Base-by-base conservation (phyloP, 1,284 basidiomycete species). In the Cronartium quercuum region DNA sequence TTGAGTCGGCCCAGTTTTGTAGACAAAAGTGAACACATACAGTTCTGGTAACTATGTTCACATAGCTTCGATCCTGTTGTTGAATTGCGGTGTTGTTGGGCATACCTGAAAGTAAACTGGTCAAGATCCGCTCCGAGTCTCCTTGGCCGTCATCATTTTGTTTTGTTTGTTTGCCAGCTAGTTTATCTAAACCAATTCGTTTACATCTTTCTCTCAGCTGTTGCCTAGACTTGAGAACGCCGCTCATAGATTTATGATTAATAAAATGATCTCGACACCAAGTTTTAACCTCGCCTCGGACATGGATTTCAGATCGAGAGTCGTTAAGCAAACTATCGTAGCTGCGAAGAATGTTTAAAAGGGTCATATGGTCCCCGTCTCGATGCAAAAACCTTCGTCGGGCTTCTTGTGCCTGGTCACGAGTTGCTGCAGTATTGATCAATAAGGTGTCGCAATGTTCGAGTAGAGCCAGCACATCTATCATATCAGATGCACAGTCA, bases 201-300 rank as follows among this genome's bases (percentile, higher is more conserved):
- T 78, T 75, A 21, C 77, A 78, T 24, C 79, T 65, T 66, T 81
- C 79, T 41, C 74, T 40, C n/a, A 81, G 44, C 76, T 81, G 81
- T 60, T 78, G 77, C 60, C 78, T 70, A 40, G 78, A 77, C 35
- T 80, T 79, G 10, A 80, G 76, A 0, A 79, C 80, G 18, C 74
- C 66, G 1, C 44, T 41, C 75, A 81, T 76, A 4, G 79, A 76
- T 64, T 78, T 78, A 47, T 44, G 38, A 34, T 77, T 77, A 60
- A 80, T 80, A 77, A 86, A 91, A 80, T 94, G 89, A 76, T 87
- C 86, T 70, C 86, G 85, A 82, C 92, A 94, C 94, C 94, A 97
- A 40, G 88, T 86, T 76, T 83, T 76, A 58, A 78, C 69, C 63
- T 79, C 77, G 40, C 44, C 35, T 61, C 57, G 44, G 38, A 75